A percentile compares a stretch with the other conserved stretches of the same genome.
Conservation (phyloP, 139 green algal species). For the Chlamydomonas sp. region DNA sequence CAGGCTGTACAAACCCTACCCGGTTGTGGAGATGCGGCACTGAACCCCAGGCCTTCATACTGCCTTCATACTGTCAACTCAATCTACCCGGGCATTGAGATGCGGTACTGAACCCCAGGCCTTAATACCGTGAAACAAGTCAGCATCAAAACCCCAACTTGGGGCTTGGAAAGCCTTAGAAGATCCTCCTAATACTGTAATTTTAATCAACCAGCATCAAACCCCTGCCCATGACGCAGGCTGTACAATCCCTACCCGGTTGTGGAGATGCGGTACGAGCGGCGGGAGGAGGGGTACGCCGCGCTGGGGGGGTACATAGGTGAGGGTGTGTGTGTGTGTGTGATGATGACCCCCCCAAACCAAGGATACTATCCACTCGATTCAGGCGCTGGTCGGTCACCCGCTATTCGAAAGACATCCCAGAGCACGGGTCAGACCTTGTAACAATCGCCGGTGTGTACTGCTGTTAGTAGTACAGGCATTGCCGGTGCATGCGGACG, state of each 20-base stretch:
- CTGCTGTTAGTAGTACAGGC: too few relatives aligned
- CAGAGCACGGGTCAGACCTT: too few relatives aligned
- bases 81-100: not conserved
- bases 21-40: not conserved
- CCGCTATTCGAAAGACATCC: too few relatives aligned
- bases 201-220: not conserved
- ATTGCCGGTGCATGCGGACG: too few relatives aligned
- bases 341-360: not conserved
- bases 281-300: conserved; percentile 50
- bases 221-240: conserved; percentile 15
- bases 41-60: not conserved
- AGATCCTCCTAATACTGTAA: too few relatives aligned
- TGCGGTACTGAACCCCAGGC: not conserved
- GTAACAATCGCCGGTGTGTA: too few relatives aligned
- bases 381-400: too few relatives aligned
- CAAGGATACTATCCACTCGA: too few relatives aligned
- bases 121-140: not conserved
- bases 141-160: not conserved
- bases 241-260: conserved; percentile 49
- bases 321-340: not conserved
- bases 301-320: conserved; percentile 45
- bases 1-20: conserved; percentile 37
- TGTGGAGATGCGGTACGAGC: conserved; percentile 42
- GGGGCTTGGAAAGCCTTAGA: too few relatives aligned
- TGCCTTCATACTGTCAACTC: too few relatives aligned